Conservation (phyloP, 495 filamentous ascomycete genomes). For the Pseudomonodictys pantanalensis region DNA sequence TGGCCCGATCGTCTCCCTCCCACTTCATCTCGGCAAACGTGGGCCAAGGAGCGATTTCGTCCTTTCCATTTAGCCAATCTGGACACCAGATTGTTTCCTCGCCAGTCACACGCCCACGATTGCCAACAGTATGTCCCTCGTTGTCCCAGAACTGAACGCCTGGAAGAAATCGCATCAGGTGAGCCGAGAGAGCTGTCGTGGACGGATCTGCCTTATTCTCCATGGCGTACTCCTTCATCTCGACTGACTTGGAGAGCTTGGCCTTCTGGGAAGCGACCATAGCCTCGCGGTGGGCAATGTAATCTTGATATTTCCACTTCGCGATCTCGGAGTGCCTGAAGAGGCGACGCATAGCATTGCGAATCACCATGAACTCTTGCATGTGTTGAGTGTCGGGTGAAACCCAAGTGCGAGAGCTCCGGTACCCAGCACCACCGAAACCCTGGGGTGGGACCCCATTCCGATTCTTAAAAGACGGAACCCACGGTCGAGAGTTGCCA, state of each 20-base stretch:
- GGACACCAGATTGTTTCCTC: constrained; percentile 30
- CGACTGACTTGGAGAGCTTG: not conserved
- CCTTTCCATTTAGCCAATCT: constrained; percentile 27
- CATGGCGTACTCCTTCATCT: constrained; percentile 3
- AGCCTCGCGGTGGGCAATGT: constrained; percentile 21
- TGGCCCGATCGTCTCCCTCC: constrained; percentile 35
- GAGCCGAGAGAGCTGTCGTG: not conserved
- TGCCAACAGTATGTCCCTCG: too few species aligned
- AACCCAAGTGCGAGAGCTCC: constrained; percentile 16
- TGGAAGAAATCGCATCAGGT: not conserved
- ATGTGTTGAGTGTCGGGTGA: constrained; percentile 12
- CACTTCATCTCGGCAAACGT: constrained; percentile 30
- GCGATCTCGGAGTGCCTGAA: constrained; percentile 29
- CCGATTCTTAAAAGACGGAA: not conserved
- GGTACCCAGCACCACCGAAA: not conserved
- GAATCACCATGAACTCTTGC: constrained; percentile 16
- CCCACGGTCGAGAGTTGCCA: too few species aligned
- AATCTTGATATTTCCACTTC: constrained; percentile 16
- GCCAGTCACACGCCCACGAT: constrained; percentile 13
- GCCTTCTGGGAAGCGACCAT: constrained; percentile 3
- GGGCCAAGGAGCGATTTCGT: constrained; percentile 31
- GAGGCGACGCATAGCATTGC: constrained; percentile 29
- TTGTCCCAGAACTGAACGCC: not conserved
- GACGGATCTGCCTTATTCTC: too few species aligned
- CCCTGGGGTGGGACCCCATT: not conserved